Base-by-base conservation (phyloP, 768 basidiomycete genomes). In the Asterophora lycoperdoides region DNA sequence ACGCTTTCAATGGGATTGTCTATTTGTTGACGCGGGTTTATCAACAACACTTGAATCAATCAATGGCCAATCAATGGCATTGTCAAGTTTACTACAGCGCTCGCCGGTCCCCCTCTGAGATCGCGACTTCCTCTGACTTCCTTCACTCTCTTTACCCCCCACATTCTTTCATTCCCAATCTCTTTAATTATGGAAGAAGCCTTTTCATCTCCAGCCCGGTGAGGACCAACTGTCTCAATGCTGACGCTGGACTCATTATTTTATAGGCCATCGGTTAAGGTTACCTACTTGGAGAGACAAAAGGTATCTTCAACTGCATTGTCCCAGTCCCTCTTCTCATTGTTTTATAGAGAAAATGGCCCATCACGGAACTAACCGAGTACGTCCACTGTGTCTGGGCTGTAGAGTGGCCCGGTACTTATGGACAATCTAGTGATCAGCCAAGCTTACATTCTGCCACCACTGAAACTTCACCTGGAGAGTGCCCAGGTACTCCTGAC, bases 251-350 rank as follows among this genome's bases (percentile, higher is more conserved):
- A 23, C 18, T 54, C 15, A 46, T 51, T 34, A 26, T 33, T 40
- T 53, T 18, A n/a, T 23, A 54, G 52, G 48, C 54, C 49, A 42
- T 41, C 46, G 6, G 60, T 61, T 18, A 68, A 61, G 49, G 49
- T 60, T 36, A 70, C 67, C 5, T 68, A 70, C 55, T 58, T 65
- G 53, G 65, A 63, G 39, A 62, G 64, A 57, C 64, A 63, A 59
- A 71, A 71, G 65, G 69, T 66, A 55, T 38, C 37, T 10, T 41
- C 15, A 19, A 52, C 41, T 39, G 11, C 45, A 48, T 44, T 48
- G 34, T 49, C 23, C 36, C 30, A 23, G 14, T 1, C 18, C 41
- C 13, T 5, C 23, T 35, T 40, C 51, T 54, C 49, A 54, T 59
- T 52, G 51, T 48, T 15, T 10, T 51, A 26, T 41, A 66, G 64